Conservation (phyloP, 2,329 filamentous ascomycete species). For the Cladosporium oxysporum region DNA sequence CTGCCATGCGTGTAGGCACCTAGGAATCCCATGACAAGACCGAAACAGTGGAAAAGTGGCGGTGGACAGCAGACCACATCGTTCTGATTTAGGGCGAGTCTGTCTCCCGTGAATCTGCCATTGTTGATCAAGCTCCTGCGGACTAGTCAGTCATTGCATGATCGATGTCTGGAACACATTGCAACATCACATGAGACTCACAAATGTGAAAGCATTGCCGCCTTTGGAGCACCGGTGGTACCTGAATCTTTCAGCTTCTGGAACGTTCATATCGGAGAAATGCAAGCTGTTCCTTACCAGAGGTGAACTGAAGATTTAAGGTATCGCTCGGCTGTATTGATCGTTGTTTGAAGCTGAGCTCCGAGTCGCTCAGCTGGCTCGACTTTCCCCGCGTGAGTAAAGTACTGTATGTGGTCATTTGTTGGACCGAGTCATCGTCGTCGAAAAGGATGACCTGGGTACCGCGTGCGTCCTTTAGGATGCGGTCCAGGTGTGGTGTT, state of each 20-base stretch:
- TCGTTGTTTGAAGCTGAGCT: not conserved
- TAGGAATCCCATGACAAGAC: slow-evolving; percentile 73
- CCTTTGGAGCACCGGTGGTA: not conserved
- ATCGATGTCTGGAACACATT: not conserved
- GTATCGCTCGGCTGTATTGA: not conserved
- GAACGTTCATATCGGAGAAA: not conserved
- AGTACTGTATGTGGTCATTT: not conserved
- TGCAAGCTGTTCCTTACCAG: not conserved
- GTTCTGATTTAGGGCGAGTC: slow-evolving; percentile 66
- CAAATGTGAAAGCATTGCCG: not conserved
- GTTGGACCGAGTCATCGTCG: not conserved
- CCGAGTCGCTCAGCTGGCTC: not conserved
- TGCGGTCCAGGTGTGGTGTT: not conserved
- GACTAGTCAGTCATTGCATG: not conserved
- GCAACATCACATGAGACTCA: not conserved
- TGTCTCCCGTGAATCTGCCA: slow-evolving; percentile 55
- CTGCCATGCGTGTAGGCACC: slow-evolving; percentile 72
- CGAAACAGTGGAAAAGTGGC: slow-evolving; percentile 84
- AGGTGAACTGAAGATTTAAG: not conserved
- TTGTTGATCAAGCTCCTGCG: slow-evolving; percentile 35
- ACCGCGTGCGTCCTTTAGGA: not conserved
- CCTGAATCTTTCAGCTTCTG: not conserved
- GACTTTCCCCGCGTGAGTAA: not conserved
- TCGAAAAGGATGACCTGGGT: not conserved
- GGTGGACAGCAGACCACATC: slow-evolving; percentile 80